A percentile compares a stretch with the other conserved stretches of the same genome.
phyloP scores from a whole-genome alignment of 2,329 filamentous ascomycete species.

The Aureobasidium sp. region DNA sequence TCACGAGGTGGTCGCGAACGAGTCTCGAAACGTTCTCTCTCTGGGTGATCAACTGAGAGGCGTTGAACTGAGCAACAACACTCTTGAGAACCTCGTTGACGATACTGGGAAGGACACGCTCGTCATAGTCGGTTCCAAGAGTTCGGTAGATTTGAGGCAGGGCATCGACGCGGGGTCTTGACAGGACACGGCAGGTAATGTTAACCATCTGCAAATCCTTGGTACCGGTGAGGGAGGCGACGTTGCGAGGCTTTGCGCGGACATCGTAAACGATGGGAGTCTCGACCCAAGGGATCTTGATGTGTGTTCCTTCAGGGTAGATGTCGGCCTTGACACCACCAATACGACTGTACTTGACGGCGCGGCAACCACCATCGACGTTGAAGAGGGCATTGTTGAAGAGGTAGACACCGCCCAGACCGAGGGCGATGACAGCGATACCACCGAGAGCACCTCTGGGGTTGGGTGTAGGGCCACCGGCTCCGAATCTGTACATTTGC shows the following conservation, averaged over 20 bases:
- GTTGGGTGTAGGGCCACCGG: conserved; percentile 39
- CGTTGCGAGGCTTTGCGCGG: conserved; percentile 92
- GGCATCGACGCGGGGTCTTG: conserved; percentile 76
- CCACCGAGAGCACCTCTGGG: conserved; percentile 50
- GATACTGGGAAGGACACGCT: conserved; percentile 95
- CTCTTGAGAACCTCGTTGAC: conserved; percentile 99
- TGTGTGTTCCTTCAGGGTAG: conserved; percentile 92
- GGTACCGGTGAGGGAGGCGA: conserved; percentile 92
- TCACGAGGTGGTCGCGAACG: conserved; percentile 86
- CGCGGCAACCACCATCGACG: conserved; percentile 96
- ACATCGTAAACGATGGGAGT: conserved; percentile 96
- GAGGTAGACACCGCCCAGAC: conserved; percentile 44
- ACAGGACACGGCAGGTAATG: conserved; percentile 98
- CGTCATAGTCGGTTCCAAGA: conserved; percentile 90
- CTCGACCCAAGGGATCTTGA: conserved; percentile 94
- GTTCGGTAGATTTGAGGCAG: conserved; percentile 97
- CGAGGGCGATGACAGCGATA: conserved; percentile 47
- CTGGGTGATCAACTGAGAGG: conserved; percentile 96
- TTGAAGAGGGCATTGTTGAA: conserved; percentile 62
- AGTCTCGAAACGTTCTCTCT: conserved; percentile 91
- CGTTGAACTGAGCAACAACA: conserved; percentile 98
- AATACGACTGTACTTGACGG: conserved; percentile 90
- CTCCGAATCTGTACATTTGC: conserved; percentile 35
- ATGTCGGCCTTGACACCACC: conserved; percentile 94
- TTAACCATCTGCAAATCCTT: conserved; percentile 99